A percentile compares a stretch with the other conserved stretches of the same genome.
Conservation (phyloP, 441 rosid species). For the Sinapis alba region DNA sequence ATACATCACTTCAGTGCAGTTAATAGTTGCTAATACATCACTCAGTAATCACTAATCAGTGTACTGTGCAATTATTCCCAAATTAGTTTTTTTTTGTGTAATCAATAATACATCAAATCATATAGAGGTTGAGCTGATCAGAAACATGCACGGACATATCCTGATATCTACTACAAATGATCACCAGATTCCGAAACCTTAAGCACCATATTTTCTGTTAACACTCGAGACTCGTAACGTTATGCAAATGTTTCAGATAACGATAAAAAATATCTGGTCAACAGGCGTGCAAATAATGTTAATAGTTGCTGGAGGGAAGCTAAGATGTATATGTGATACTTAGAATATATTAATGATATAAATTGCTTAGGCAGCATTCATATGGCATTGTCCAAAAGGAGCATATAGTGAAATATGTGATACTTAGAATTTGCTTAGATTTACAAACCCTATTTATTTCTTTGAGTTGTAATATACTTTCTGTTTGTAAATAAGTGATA, state of each 20-base stretch:
- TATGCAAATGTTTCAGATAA: background rate
- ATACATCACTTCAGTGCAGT: conserved; percentile 32
- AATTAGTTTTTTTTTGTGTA: background rate
- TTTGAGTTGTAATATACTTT: background rate
- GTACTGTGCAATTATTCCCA: background rate
- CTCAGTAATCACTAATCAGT: background rate
- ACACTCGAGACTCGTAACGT: background rate
- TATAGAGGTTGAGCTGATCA: background rate
- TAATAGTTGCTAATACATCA: conserved; percentile 25
- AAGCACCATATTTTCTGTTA: background rate
- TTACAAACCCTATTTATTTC: background rate
- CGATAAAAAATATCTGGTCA: background rate
- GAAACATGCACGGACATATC: background rate
- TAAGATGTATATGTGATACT: background rate
- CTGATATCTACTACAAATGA: background rate
- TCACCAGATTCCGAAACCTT: background rate
- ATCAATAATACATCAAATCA: too few relatives aligned
- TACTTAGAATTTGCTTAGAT: too few relatives aligned
- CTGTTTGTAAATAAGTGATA: background rate
- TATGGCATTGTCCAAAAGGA: conserved; percentile 22
- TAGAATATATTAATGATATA: background rate
- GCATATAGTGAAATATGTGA: conserved; percentile 14
- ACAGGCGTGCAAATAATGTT: background rate
- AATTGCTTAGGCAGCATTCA: conserved; percentile 17
- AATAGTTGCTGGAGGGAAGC: background rate